These are phyloP conservation scores for Ceratopteris richardii DNA, from an alignment of 75 land plant genomes.

Conservation along the genomic window DNA sequence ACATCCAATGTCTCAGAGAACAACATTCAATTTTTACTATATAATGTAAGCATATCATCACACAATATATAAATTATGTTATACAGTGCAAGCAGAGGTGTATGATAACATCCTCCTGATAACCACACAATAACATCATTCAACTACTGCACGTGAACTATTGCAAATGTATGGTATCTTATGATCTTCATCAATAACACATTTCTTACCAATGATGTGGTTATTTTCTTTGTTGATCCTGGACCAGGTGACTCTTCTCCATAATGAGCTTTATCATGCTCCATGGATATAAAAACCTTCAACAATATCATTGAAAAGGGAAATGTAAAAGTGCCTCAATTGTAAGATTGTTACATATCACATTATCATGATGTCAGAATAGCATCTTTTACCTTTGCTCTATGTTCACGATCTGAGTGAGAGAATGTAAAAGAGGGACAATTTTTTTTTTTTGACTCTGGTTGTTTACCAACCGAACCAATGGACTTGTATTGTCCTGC, in stretches of 20 bases:
- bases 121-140: too few relatives aligned
- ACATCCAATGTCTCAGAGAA: too few relatives aligned
- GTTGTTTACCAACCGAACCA: conserved; percentile 29
- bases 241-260: conserved; percentile 20
- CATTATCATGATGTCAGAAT: too few relatives aligned
- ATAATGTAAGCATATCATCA: too few relatives aligned
- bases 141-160: too few relatives aligned
- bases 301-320: neutral
- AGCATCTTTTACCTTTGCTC: conserved; percentile 24
- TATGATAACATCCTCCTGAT: too few relatives aligned
- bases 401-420: conserved; percentile 10
- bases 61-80: too few relatives aligned
- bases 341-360: neutral
- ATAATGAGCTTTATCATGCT: conserved; percentile 18
- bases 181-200: too few relatives aligned
- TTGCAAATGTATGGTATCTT: too few relatives aligned
- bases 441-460: conserved; percentile 17
- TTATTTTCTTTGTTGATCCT: neutral
- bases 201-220: conserved; percentile 15
- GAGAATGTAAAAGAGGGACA: conserved; percentile 14
- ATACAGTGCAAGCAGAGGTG: too few relatives aligned
- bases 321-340: neutral
- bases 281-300: conserved; percentile 21
- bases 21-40: too few relatives aligned
- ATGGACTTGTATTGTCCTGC: conserved; percentile 17